Percentiles rank a stretch among this genome's conserved stretches.
Evolutionary conservation across 2,329 filamentous ascomycete species (phyloP).

Genomic region (Intubia oerlemansii): DNA sequence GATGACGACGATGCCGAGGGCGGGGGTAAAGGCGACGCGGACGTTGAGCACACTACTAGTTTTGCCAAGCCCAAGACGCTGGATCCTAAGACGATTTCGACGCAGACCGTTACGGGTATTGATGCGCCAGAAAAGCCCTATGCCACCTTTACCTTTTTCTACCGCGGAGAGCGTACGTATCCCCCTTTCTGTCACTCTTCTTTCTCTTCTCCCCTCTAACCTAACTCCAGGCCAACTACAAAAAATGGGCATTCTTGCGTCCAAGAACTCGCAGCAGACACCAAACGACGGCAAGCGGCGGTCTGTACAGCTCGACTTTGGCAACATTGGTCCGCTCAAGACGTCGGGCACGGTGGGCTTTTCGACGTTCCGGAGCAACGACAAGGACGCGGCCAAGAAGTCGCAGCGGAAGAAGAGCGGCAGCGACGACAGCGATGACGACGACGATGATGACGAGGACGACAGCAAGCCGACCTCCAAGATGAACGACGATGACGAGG

Average conservation of each 20-base stretch:
- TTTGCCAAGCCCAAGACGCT: constrained; percentile 93
- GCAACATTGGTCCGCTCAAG: constrained; percentile 65
- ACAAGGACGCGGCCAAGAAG: constrained; percentile 32
- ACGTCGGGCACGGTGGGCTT: constrained; percentile 78
- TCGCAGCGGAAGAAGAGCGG: constrained; percentile 33
- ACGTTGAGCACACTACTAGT: constrained; percentile 91
- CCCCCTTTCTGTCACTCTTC: background rate
- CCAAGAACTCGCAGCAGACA: constrained; percentile 43
- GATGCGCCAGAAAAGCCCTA: constrained; percentile 93
- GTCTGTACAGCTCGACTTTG: constrained; percentile 68
- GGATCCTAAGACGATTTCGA: constrained; percentile 94
- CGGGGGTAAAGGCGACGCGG: constrained; percentile 37
- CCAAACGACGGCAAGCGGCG: constrained; percentile 49
- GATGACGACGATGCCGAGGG: constrained; percentile 56
- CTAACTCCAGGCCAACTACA: constrained; percentile 56
- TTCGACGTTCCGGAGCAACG: constrained; percentile 61
- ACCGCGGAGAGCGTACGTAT: constrained; percentile 74
- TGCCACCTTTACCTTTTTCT: constrained; percentile 94
- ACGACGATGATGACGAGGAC: constrained; percentile 33
- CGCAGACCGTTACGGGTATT: constrained; percentile 95
- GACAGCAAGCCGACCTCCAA: constrained; percentile 28
- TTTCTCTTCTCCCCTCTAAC: background rate
- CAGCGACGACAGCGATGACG: constrained; percentile 51
- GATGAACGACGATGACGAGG: constrained; percentile 39
- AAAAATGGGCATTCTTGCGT: constrained; percentile 78